Evolutionary conservation across 2,329 filamentous ascomycete species (phyloP).

Genomic region (Lomentospora prolificans): DNA sequence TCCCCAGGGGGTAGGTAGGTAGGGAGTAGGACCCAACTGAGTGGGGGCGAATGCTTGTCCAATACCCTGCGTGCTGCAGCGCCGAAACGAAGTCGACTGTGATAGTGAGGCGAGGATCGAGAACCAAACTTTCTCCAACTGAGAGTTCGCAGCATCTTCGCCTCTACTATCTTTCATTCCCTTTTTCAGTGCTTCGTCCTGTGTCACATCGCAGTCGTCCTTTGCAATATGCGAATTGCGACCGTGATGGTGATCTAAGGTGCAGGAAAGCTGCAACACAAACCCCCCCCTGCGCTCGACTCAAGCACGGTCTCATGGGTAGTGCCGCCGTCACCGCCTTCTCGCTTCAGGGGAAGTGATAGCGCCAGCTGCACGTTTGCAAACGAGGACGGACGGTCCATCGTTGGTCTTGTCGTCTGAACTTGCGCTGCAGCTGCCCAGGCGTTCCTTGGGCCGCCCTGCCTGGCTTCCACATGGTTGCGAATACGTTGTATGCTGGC

Average conservation of each 20-base stretch:
- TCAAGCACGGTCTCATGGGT: not conserved
- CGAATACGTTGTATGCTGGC: too few relatives aligned
- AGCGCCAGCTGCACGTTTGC: not conserved
- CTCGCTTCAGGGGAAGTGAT: not conserved
- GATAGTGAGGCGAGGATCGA: not conserved
- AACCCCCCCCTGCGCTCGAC: not conserved
- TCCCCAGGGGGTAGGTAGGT: not conserved
- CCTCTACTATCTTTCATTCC: not conserved
- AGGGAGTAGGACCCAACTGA: not conserved
- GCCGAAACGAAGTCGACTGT: too few relatives aligned
- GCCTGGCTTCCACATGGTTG: too few relatives aligned
- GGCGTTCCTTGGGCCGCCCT: too few relatives aligned
- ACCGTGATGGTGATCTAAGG: not conserved
- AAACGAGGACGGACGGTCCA: not conserved
- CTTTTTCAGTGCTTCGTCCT: too few relatives aligned
- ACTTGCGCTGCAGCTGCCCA: too few relatives aligned
- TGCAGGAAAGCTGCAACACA: not conserved
- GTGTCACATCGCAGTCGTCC: not conserved
- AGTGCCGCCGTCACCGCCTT: not conserved
- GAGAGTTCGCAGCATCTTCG: not conserved
- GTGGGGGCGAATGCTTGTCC: not conserved
- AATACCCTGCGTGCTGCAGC: not conserved
- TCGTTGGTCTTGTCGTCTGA: not conserved
- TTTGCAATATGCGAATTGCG: not conserved
- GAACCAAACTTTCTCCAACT: not conserved